Percentiles rank a stretch among this genome's conserved stretches.
Evolutionary conservation across 306 rosid genomes (phyloP).

Genomic region (Lagenaria siceraria): DNA sequence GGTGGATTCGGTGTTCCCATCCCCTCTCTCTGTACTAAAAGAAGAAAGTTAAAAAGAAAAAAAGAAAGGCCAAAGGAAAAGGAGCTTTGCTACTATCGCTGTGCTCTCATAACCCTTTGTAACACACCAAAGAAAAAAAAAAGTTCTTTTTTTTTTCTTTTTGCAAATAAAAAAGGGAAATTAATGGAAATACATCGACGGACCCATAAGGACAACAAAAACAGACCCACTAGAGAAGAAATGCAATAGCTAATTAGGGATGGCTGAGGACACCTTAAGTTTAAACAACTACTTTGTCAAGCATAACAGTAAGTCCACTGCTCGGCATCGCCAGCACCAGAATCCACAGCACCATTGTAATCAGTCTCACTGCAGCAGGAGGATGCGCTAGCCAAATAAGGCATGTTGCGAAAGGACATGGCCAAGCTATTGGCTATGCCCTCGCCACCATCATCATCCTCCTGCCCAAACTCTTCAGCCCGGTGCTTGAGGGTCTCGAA

Average conservation of each 20-base stretch:
- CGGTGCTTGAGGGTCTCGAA: constrained; percentile 90
- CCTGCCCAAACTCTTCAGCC: constrained; percentile 39
- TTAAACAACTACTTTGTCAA: constrained; percentile 10
- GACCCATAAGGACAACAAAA: constrained; percentile 20
- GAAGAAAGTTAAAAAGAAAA: neutral
- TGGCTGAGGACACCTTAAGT: neutral
- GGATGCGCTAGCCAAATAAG: constrained; percentile 35
- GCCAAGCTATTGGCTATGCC: constrained; percentile 41
- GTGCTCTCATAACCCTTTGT: constrained; percentile 18
- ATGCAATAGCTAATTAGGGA: constrained; percentile 2
- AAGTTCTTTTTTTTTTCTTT: neutral
- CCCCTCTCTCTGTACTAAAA: constrained; percentile 7
- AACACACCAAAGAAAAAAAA: constrained; percentile 1
- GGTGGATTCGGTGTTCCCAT: constrained; percentile 21
- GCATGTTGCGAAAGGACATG: constrained; percentile 60
- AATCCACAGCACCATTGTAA: constrained; percentile 43
- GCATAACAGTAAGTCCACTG: constrained; percentile 58
- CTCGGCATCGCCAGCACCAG: constrained; percentile 37
- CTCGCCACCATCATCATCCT: constrained; percentile 13
- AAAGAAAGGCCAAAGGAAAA: neutral
- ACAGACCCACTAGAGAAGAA: constrained; percentile 8
- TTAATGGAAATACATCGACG: constrained; percentile 5
- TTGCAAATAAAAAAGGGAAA: neutral
- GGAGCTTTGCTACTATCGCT: constrained; percentile 5
- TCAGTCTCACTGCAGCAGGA: constrained; percentile 47